Evolutionary conservation across 2,329 filamentous ascomycete genomes (phyloP), one percentile per base, ranked within the genome.

Genomic region (Paecilomyces variotii): DNA sequence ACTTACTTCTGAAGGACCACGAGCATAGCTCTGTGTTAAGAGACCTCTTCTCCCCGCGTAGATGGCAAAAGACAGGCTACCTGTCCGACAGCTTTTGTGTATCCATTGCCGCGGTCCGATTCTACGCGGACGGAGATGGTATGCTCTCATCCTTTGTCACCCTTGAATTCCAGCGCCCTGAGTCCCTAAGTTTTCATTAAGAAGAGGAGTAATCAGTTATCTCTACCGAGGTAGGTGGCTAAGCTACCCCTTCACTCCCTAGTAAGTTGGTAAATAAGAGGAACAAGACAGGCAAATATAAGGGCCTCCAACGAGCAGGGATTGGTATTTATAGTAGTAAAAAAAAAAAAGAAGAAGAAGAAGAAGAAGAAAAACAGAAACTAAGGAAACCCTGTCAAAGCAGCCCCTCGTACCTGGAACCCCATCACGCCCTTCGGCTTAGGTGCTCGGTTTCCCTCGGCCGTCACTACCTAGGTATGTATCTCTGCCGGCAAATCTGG

Each of bases 1-100:
- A 24, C 65, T 59, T 56, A 73, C 71, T 64, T 68, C 64, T 28
- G 61, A 64, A 27, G 71, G 67, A 5, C 71, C 72, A 56, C 63
- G 63, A 52, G 69, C 62, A 62, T 71, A 67, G 57, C 69, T 71
- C 50, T 66, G 63, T 6, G 68, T 69, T 32, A 69, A 59, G 35
- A 69, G 54, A 32, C 60, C 60, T n/a, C 69, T 62, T 53, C 52
- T 54, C 28, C 61, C 45, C n/a, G 30, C 9, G 27, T 30, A 19
- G 11, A 52, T 26, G 25, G 26, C 11, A 4, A 35, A 56, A 9
- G 49, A 30, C 52, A 55, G 49, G n/a, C 39, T 56, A 24, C 28
- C 27, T 25, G 39, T 32, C 27, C 54, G 49, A 24, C 7, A 53
- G 56, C 52, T 52, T 53, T 51, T 49, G 28, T 56, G 35, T 26